Conservation (phyloP, 176 grass and related monocot species). For the Eleusine indica region DNA sequence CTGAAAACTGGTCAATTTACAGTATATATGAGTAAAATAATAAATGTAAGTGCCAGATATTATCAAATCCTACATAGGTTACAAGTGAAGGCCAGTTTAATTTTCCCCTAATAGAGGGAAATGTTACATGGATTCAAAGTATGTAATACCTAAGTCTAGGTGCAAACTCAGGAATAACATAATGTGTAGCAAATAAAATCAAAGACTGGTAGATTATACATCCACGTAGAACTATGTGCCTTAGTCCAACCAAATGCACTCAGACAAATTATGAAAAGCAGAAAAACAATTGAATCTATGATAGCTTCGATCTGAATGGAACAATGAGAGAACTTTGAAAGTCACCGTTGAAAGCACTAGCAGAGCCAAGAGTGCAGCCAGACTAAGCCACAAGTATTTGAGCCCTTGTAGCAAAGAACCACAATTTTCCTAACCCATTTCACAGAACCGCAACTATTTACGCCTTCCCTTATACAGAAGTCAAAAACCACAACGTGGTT, state of each 20-base stretch:
- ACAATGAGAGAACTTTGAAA: not conserved
- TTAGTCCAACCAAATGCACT: slow-evolving; percentile 28
- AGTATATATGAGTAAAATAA: slow-evolving; percentile 9
- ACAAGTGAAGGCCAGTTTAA: not conserved
- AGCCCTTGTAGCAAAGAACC: not conserved
- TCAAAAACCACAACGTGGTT: too few relatives aligned
- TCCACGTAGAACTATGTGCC: slow-evolving; percentile 7
- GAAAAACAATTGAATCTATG: not conserved
- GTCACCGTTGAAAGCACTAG: not conserved
- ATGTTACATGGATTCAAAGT: not conserved
- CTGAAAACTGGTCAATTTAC: not conserved
- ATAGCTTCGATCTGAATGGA: not conserved
- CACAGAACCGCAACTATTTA: not conserved
- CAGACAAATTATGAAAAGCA: slow-evolving; percentile 1
- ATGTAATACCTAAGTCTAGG: slow-evolving; percentile 6
- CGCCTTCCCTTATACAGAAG: too few relatives aligned
- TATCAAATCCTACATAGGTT: not conserved
- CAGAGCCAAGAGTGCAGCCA: too few relatives aligned
- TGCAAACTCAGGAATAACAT: not conserved
- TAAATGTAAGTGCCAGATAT: slow-evolving; percentile 9
- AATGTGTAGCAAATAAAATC: slow-evolving; percentile 10
- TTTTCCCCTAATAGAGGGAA: not conserved
- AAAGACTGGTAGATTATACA: not conserved
- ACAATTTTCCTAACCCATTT: not conserved
- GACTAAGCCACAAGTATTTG: not conserved